Percentiles rank a stretch among this genome's conserved stretches.
These are phyloP conservation scores for Alloascoidea africana DNA, from an alignment of 805 yeast genomes.

Conservation along the genomic window DNA sequence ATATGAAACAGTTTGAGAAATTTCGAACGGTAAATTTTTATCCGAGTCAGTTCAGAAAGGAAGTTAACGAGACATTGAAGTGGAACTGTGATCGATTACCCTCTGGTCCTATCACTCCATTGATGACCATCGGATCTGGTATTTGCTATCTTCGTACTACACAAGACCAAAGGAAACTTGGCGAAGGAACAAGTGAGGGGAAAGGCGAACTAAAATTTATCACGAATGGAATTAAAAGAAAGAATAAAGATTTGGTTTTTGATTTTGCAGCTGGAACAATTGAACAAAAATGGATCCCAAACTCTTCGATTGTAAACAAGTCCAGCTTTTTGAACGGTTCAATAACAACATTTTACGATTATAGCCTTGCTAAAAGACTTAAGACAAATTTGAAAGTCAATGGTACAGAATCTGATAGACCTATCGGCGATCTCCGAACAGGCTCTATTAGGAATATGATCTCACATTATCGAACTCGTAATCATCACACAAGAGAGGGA, in stretches of 20 bases:
- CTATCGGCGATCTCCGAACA: too few species aligned
- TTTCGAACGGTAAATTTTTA: not conserved
- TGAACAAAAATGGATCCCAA: not conserved
- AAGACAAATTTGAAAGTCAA: too few species aligned
- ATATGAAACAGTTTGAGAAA: not conserved
- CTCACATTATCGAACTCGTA: too few species aligned
- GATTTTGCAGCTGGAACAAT: not conserved
- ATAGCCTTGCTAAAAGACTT: too few species aligned
- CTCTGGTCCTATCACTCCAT: not conserved
- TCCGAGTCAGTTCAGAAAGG: not conserved
- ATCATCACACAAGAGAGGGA: not conserved
- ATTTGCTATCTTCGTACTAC: not conserved
- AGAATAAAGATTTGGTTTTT: not conserved
- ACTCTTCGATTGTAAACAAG: not conserved
- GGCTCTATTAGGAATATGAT: too few species aligned
- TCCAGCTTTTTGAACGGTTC: not conserved
- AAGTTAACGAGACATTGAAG: not conserved
- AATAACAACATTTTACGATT: not conserved
- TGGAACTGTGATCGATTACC: slow-evolving; percentile 1
- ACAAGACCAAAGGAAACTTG: not conserved
- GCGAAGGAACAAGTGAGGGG: not conserved
- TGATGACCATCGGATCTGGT: not conserved
- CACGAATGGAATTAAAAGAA: not conserved
- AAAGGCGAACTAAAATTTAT: not conserved
- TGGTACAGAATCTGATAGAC: too few species aligned